These are phyloP conservation scores for Bisporella sp. DNA, from an alignment of 2,329 filamentous ascomycete species.

Conservation along the genomic window DNA sequence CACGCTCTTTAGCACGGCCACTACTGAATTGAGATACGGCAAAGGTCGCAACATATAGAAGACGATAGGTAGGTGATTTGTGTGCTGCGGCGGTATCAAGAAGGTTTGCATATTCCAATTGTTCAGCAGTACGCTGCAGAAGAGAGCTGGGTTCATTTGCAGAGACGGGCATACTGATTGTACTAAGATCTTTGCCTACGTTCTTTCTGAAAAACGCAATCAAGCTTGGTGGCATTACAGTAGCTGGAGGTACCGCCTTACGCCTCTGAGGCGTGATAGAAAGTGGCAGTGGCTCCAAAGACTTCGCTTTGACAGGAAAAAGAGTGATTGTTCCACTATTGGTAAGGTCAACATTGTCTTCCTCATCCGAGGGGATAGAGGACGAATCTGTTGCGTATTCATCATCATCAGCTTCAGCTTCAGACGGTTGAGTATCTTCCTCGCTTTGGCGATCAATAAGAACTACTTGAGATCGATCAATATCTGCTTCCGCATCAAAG, in stretches of 20 bases:
- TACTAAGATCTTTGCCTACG: conserved; percentile 93
- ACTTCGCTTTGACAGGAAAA: conserved; percentile 71
- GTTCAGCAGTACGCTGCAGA: conserved; percentile 82
- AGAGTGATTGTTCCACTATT: conserved; percentile 57
- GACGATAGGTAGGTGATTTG: conserved; percentile 55
- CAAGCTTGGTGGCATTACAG: conserved; percentile 76
- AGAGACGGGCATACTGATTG: conserved; percentile 95
- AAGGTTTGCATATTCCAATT: conserved; percentile 82
- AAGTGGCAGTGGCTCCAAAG: conserved; percentile 70
- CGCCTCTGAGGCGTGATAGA: conserved; percentile 58
- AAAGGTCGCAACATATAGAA: conserved; percentile 84
- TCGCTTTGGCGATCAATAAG: conserved; percentile 69
- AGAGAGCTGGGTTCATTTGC: conserved; percentile 89
- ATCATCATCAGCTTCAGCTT: conserved; percentile 40
- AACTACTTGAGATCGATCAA: conserved; percentile 57
- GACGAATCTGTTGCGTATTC: conserved; percentile 41
- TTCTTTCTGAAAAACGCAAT: conserved; percentile 96
- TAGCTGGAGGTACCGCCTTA: conserved; percentile 63
- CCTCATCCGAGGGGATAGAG: conserved; percentile 52
- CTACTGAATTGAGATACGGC: conserved; percentile 82
- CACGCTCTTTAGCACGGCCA: conserved; percentile 77
- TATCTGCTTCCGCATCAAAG: conserved; percentile 75
- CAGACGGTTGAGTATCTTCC: conserved; percentile 52
- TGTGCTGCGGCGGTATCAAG: conserved; percentile 68
- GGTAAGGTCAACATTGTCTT: conserved; percentile 39